phyloP scores from a whole-genome alignment of 164 flowering plant genomes.

The Vitis rotundifolia region DNA sequence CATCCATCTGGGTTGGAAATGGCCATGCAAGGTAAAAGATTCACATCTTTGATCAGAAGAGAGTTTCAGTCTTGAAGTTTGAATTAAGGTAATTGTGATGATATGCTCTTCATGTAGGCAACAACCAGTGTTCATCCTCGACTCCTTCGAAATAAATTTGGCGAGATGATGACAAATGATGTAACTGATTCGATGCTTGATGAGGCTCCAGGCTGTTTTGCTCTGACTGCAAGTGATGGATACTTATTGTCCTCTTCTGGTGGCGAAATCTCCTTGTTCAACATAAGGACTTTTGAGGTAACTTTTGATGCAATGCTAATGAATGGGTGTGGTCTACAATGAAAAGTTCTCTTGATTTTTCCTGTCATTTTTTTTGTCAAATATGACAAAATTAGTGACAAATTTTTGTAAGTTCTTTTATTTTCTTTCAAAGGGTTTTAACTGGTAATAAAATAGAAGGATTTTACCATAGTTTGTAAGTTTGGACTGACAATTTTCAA shows the following conservation, averaged over 20 bases:
- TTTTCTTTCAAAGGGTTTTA: no score
- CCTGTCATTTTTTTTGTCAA: neutral
- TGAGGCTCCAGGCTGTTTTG: conserved; percentile 32
- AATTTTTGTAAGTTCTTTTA: no score
- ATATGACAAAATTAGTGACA: no score
- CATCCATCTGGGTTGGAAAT: conserved; percentile 28
- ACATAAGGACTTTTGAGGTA: conserved; percentile 36
- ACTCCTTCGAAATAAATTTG: conserved; percentile 14
- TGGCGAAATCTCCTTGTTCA: conserved; percentile 36
- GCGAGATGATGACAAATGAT: conserved; percentile 28
- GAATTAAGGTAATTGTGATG: neutral
- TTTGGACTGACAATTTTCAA: neutral
- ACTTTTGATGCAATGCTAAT: neutral
- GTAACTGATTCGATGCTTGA: conserved; percentile 17
- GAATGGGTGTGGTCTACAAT: neutral
- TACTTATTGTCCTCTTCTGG: conserved; percentile 44
- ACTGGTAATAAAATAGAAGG: no score
- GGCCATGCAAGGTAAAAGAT: conserved; percentile 27
- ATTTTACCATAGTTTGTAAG: neutral
- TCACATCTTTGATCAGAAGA: neutral
- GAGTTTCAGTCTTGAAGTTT: neutral
- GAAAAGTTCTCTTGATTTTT: neutral
- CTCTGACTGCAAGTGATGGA: conserved; percentile 35
- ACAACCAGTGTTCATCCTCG: conserved; percentile 17
- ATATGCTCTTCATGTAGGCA: conserved; percentile 9